Evolutionary conservation across 257 asterid genomes (phyloP), one percentile per base, ranked within the genome.

Genomic region (Paraleonurus japonicus): DNA sequence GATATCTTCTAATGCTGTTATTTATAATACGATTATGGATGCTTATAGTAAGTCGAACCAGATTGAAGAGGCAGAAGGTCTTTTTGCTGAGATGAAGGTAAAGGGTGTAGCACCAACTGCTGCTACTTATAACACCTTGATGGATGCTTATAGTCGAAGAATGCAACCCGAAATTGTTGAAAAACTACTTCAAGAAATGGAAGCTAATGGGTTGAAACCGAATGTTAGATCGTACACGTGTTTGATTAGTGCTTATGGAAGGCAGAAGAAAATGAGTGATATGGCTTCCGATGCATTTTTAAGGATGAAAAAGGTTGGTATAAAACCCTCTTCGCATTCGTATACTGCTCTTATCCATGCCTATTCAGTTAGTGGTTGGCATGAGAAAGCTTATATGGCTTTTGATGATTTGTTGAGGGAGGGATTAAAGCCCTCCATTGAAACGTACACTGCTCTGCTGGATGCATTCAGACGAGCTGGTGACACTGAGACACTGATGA

Each of bases 341-440:
- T 94, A 94, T 69, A 91, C 99, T 0, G 94, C 96, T 76, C 96
- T 94, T 53, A 83, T 94, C 60, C 97, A 94, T 33, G 98, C 98
- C 2, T 89, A 88, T 70, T 83, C 98, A 1, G 79, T 86, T 9
- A 72, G 83, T 71, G 85, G 92, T 28, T 91, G 96, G 96, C 98
- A 94, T 26, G 96, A 91, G 78, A 94, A 94, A 76, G 96, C 98
- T 43, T 80, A 75, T 48, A 50, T 78, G 16, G 84, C 96, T 47
- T 94, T 91, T 48, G 85, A 91, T 45, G 83, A 84, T 58, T 89
- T 94, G 99, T 79, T 66, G 45, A 78, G 87, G 73, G 97, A 94
- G 43, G 92, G 89, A 64, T 63, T 94, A 72, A 81, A 74, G 30
- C 97, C 97, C 22, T 87, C 99, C 47, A 81, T 91, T 13, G 93